Evolutionary conservation across 768 basidiomycete genomes (phyloP).

Genomic region (Tephrocybe rancida): DNA sequence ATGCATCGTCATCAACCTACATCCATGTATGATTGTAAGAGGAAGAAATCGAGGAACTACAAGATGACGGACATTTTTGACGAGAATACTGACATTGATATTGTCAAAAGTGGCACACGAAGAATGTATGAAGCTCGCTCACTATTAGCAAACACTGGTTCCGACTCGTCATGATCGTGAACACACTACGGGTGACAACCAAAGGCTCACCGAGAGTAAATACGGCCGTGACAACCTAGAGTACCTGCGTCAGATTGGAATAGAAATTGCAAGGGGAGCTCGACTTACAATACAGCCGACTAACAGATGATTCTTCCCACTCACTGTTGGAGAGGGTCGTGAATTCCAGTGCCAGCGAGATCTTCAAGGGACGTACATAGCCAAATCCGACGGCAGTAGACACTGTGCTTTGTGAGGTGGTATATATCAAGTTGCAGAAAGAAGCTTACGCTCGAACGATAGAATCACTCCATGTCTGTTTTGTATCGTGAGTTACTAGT

Average conservation of each 20-base stretch:
- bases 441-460: background rate
- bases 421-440: background rate
- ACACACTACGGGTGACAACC: background rate
- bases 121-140: background rate
- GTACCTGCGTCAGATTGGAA: background rate
- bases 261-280: background rate
- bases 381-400: constrained; percentile 6
- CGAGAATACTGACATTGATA: background rate
- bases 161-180: too few species aligned
- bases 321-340: background rate
- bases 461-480: constrained; percentile 3
- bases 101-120: background rate
- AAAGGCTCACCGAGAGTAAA: background rate
- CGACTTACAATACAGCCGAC: background rate
- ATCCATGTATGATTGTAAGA: background rate
- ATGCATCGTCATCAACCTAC: background rate
- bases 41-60: background rate
- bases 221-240: background rate
- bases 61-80: background rate
- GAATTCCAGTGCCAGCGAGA: background rate
- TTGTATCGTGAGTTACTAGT: background rate
- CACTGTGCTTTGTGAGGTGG: background rate
- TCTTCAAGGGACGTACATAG: background rate
- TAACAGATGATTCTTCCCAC: background rate
- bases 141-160: background rate